Evolutionary conservation across 371 early-diverging fungal genomes (phyloP).

Genomic region (Synchytrium microbalum): DNA sequence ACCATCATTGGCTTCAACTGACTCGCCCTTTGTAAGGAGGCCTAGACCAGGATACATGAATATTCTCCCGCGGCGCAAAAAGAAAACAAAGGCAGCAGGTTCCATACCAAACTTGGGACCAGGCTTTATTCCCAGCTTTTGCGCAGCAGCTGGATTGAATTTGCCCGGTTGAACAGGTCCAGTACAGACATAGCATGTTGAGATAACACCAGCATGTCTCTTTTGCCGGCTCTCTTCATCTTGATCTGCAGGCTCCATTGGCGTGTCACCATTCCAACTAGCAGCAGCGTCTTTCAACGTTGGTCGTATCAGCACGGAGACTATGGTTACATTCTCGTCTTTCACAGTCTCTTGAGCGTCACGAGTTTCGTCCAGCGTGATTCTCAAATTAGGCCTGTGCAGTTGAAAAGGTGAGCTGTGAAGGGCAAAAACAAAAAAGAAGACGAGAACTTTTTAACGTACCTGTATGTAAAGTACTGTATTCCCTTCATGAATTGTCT

Average conservation of each 20-base stretch:
- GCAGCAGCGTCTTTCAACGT: too few species aligned
- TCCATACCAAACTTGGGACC: slow-evolving; percentile 61
- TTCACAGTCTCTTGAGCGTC: slow-evolving; percentile 24
- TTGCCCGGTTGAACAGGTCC: slow-evolving; percentile 74
- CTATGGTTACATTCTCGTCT: slow-evolving; percentile 58
- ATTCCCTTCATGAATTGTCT: neutral
- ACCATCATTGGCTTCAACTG: slow-evolving; percentile 63
- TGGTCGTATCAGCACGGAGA: slow-evolving; percentile 53
- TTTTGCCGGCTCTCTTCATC: neutral
- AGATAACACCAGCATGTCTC: slow-evolving; percentile 10
- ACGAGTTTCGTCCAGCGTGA: slow-evolving; percentile 42
- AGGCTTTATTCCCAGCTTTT: slow-evolving; percentile 62
- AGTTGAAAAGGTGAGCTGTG: too few species aligned
- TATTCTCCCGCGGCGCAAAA: neutral
- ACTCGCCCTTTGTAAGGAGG: slow-evolving; percentile 56
- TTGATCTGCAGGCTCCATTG: too few species aligned
- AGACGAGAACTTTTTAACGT: too few species aligned
- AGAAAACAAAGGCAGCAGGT: neutral
- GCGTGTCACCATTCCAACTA: too few species aligned
- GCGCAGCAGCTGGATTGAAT: slow-evolving; percentile 67
- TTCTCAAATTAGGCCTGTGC: slow-evolving; percentile 34
- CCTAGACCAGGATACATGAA: slow-evolving; percentile 32
- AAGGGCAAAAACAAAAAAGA: too few species aligned
- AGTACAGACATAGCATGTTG: slow-evolving; percentile 66
- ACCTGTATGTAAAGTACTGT: slow-evolving; percentile 48